Conservation (phyloP, 2,329 filamentous ascomycete species). For the Claviceps africana region DNA sequence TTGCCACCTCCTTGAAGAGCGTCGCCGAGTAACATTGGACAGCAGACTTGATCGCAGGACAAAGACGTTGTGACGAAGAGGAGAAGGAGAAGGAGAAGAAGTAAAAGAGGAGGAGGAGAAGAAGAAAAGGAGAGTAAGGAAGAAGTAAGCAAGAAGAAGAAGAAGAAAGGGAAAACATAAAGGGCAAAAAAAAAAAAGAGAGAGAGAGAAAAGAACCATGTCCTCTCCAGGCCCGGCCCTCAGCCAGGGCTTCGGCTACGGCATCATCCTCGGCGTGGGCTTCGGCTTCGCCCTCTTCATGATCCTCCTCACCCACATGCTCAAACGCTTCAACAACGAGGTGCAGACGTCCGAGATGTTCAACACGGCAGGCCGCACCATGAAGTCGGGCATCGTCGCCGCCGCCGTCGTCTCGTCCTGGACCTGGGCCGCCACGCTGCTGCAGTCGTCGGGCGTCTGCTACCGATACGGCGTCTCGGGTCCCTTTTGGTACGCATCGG, state of each 20-base stretch:
- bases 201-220: no score
- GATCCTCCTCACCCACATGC: constrained; percentile 57
- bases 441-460: constrained; percentile 69
- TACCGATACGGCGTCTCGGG: constrained; percentile 62
- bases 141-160: no score
- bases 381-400: constrained; percentile 78
- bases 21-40: no score
- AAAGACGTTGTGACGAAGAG: no score
- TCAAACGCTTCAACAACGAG: constrained; percentile 49
- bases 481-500: constrained; percentile 46
- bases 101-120: no score
- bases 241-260: constrained; percentile 58
- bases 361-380: constrained; percentile 72
- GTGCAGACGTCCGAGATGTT: constrained; percentile 89
- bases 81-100: no score
- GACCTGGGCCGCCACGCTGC: constrained; percentile 80
- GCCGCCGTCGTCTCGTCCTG: constrained; percentile 85
- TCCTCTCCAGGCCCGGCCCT: constrained; percentile 21
- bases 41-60: no score
- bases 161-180: no score
- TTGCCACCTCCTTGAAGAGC: no score
- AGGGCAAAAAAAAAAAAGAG: no score
- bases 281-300: constrained; percentile 62
- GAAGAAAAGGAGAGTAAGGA: no score
- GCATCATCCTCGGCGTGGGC: constrained; percentile 61